phyloP scores from a whole-genome alignment of 495 filamentous ascomycete genomes.

The Xylaria venustula region DNA sequence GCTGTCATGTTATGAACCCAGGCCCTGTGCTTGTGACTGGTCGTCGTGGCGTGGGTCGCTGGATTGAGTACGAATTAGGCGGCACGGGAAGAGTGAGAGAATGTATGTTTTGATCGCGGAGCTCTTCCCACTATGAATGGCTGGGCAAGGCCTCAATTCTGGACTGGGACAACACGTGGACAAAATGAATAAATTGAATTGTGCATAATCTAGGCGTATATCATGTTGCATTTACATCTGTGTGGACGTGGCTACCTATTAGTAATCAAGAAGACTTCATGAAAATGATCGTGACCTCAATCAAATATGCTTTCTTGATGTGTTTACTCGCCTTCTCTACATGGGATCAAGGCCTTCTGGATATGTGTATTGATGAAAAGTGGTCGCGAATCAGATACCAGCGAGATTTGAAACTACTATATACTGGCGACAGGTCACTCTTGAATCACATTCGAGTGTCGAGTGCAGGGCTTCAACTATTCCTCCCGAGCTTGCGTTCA shows the following conservation, averaged over 20 bases:
- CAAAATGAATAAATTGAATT: slow-evolving; percentile 9
- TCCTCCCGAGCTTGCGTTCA: too few relatives aligned
- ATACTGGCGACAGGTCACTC: too few relatives aligned
- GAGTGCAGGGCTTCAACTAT: too few relatives aligned
- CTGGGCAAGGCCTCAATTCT: neutral
- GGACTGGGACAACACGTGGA: neutral
- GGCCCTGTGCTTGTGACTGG: slow-evolving; percentile 67
- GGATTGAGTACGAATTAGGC: slow-evolving; percentile 81
- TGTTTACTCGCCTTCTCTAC: too few relatives aligned
- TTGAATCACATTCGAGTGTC: too few relatives aligned
- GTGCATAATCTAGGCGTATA: slow-evolving; percentile 2
- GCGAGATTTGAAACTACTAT: too few relatives aligned
- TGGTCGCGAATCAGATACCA: too few relatives aligned
- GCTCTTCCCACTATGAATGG: neutral
- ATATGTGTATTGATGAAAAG: too few relatives aligned
- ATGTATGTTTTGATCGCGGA: slow-evolving; percentile 33
- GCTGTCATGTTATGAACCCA: slow-evolving; percentile 95
- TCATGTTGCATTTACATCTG: neutral
- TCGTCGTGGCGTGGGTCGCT: slow-evolving; percentile 63
- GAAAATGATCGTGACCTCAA: too few relatives aligned
- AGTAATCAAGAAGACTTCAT: neutral
- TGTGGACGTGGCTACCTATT: neutral
- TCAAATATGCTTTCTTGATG: too few relatives aligned
- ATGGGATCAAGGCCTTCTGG: too few relatives aligned
- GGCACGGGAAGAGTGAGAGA: slow-evolving; percentile 47